These are phyloP conservation scores for Helenozyma baotianmanensis DNA, from an alignment of 805 yeast species.

Conservation along the genomic window DNA sequence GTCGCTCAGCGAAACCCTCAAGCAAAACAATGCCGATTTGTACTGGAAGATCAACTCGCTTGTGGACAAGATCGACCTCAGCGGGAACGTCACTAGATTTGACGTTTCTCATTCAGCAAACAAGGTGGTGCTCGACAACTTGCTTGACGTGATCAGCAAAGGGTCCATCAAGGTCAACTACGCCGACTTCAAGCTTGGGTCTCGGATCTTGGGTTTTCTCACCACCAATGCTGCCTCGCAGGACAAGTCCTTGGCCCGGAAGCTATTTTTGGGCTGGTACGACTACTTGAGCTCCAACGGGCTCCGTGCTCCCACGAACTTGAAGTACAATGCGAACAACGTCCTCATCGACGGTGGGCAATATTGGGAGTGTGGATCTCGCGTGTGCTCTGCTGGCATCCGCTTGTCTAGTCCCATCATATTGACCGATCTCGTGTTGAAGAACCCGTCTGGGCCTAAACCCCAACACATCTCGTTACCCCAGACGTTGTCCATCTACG, in stretches of 20 bases:
- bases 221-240: constrained; percentile 21
- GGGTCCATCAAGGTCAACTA: constrained; percentile 35
- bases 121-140: constrained; percentile 22
- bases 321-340: constrained; percentile 38
- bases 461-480: constrained; percentile 14
- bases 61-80: constrained; percentile 21
- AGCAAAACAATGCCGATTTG: constrained; percentile 21
- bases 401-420: constrained; percentile 29
- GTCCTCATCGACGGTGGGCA: constrained; percentile 29
- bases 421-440: constrained; percentile 31
- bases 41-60: constrained; percentile 21
- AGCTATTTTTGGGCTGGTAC: constrained; percentile 37
- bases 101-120: constrained; percentile 13
- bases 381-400: constrained; percentile 31
- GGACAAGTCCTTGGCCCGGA: constrained; percentile 20
- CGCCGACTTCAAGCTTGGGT: constrained; percentile 36
- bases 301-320: constrained; percentile 17
- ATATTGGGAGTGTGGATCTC: constrained; percentile 29
- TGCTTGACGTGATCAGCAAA: constrained; percentile 28
- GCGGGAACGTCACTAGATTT: constrained; percentile 4
- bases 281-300: constrained; percentile 26
- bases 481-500: constrained; percentile 19
- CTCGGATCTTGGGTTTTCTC: constrained; percentile 38
- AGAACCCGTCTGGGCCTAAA: constrained; percentile 8
- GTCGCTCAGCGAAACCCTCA: constrained; percentile 17